Evolutionary conservation across 768 basidiomycete genomes (phyloP).

Genomic region (Lactarius deliciosus): DNA sequence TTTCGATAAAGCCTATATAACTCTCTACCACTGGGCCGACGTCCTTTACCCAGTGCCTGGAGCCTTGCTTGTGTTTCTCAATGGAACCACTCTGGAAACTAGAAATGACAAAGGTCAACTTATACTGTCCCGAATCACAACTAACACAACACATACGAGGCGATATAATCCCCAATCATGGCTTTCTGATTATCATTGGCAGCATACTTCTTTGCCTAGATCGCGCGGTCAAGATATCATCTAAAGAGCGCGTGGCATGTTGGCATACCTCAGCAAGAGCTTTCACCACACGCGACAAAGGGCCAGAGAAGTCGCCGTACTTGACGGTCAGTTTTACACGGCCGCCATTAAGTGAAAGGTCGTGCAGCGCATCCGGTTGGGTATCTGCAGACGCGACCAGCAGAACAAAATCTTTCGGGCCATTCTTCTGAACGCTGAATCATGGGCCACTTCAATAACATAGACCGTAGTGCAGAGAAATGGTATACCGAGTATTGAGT

Average conservation of each 20-base stretch:
- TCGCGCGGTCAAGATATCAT: background rate
- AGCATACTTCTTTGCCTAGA: slow-evolving; percentile 68
- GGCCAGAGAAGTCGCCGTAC: slow-evolving; percentile 71
- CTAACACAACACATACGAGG: slow-evolving; percentile 51
- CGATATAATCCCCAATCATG: slow-evolving; percentile 78
- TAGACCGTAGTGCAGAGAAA: background rate
- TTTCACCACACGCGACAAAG: slow-evolving; percentile 52
- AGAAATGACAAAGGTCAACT: background rate
- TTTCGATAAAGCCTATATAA: slow-evolving; percentile 85
- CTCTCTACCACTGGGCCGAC: slow-evolving; percentile 85
- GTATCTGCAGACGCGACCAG: slow-evolving; percentile 68
- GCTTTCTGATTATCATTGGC: slow-evolving; percentile 69
- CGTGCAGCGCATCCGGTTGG: slow-evolving; percentile 43
- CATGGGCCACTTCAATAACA: background rate
- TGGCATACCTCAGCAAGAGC: slow-evolving; percentile 57
- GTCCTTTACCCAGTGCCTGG: slow-evolving; percentile 82
- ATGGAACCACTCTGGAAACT: slow-evolving; percentile 81
- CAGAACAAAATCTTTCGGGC: slow-evolving; percentile 59
- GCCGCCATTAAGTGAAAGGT: slow-evolving; percentile 43
- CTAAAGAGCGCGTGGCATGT: background rate
- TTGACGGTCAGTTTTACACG: slow-evolving; percentile 60
- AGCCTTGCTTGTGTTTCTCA: slow-evolving; percentile 74
- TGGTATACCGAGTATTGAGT: slow-evolving; percentile 71
- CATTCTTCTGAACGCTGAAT: slow-evolving; percentile 68
- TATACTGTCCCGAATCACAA: background rate